Conservation (phyloP, 2,329 filamentous ascomycete genomes). For the Epichloe typhina region DNA sequence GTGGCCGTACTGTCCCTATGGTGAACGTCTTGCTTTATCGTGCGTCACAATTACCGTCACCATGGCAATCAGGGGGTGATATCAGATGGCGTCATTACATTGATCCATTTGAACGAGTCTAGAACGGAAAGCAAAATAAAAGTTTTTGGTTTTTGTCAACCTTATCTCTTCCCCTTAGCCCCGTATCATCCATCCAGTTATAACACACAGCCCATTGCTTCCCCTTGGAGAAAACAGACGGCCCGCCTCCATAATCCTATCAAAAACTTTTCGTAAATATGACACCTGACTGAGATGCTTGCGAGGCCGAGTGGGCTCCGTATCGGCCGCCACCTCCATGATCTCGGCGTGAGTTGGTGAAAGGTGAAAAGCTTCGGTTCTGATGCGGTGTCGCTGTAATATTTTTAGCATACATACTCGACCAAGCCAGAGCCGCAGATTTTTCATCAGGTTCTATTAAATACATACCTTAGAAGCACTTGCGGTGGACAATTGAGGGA, state of each 20-base stretch:
- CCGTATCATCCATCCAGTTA: conserved; percentile 35
- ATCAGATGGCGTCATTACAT: conserved; percentile 1
- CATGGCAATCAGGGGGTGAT: neutral
- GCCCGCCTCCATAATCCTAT: conserved; percentile 39
- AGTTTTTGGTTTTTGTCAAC: conserved; percentile 45
- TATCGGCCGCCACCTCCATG: conserved; percentile 31
- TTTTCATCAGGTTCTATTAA: neutral
- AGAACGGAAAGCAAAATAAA: conserved; percentile 26
- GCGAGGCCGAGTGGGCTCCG: conserved; percentile 31
- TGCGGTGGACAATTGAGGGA: conserved; percentile 98
- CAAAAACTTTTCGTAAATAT: conserved; percentile 46
- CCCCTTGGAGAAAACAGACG: conserved; percentile 33
- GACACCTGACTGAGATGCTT: conserved; percentile 37
- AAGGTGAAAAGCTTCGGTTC: conserved; percentile 21
- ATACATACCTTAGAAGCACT: conserved; percentile 88
- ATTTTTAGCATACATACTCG: neutral
- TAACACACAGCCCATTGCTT: conserved; percentile 35
- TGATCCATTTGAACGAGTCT: conserved; percentile 14
- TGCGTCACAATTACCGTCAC: neutral
- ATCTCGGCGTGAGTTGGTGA: conserved; percentile 26
- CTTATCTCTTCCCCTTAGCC: conserved; percentile 37
- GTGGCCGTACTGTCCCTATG: neutral
- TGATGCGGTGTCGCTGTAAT: conserved; percentile 16
- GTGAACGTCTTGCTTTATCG: neutral
- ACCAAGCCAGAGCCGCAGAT: neutral